Conservation (phyloP, 2,329 filamentous ascomycete genomes). For the Aaosphaeria pasadenensis region DNA sequence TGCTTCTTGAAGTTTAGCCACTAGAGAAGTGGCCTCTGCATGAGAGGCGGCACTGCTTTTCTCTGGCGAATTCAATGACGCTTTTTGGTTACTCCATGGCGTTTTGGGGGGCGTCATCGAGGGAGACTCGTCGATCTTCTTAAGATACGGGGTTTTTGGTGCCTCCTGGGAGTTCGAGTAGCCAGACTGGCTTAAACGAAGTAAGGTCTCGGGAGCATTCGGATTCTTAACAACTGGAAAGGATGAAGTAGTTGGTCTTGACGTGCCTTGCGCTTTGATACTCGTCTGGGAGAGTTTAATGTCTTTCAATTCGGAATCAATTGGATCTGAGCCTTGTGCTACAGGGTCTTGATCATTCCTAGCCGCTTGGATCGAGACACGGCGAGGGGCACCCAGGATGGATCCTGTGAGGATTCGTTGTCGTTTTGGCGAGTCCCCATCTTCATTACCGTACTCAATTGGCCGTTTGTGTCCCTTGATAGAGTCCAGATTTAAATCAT, state of each 20-base stretch:
- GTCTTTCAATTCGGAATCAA: constrained; percentile 9
- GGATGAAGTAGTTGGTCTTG: constrained; percentile 49
- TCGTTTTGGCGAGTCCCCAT: constrained; percentile 3
- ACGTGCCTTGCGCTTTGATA: constrained; percentile 33
- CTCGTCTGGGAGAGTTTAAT: constrained; percentile 39
- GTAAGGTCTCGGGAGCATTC: constrained; percentile 59
- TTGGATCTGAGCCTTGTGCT: background rate
- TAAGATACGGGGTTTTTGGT: constrained; percentile 24
- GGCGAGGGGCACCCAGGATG: background rate
- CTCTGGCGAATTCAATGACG: constrained; percentile 6
- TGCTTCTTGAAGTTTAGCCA: constrained; percentile 9
- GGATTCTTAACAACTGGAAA: constrained; percentile 79
- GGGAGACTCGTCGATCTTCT: constrained; percentile 11
- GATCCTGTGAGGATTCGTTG: constrained; percentile 3
- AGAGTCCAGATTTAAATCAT: background rate
- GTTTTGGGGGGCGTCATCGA: constrained; percentile 22
- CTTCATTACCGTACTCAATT: background rate
- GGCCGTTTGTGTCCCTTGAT: background rate
- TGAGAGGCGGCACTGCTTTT: constrained; percentile 14
- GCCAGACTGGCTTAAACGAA: constrained; percentile 65
- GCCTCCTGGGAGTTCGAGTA: constrained; percentile 48
- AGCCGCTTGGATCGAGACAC: constrained; percentile 1
- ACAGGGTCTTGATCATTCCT: background rate
- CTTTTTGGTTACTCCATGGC: constrained; percentile 32
- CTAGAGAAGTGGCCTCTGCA: constrained; percentile 15